Conservation (phyloP, 2,329 filamentous ascomycete species). For the Nannizziopsis barbatae region DNA sequence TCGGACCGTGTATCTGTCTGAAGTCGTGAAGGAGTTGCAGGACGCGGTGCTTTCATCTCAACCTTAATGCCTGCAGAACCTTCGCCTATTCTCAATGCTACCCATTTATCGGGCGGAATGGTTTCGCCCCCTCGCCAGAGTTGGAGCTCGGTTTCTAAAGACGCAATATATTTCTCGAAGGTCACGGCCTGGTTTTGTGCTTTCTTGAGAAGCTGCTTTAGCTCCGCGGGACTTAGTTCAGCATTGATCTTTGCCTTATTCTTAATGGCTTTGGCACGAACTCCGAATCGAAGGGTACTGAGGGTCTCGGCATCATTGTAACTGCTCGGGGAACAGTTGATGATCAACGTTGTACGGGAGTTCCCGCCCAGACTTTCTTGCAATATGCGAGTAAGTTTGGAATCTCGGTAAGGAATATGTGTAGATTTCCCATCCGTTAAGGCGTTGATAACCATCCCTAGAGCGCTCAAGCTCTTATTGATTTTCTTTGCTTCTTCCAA, state of each 20-base stretch:
- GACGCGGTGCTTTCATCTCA: constrained; percentile 36
- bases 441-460: constrained; percentile 98
- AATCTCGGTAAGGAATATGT: constrained; percentile 93
- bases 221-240: constrained; percentile 86
- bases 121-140: constrained; percentile 78
- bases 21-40: constrained; percentile 32
- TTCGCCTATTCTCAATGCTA: constrained; percentile 50
- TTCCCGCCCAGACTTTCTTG: constrained; percentile 97
- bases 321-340: constrained; percentile 97
- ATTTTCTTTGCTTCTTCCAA: constrained; percentile 99
- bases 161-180: constrained; percentile 76
- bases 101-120: constrained; percentile 85
- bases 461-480: constrained; percentile 96
- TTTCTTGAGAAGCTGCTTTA: constrained; percentile 87
- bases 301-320: constrained; percentile 96
- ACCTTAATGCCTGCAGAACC: constrained; percentile 38
- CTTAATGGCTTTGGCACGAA: constrained; percentile 96
- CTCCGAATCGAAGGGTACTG: constrained; percentile 85
- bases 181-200: constrained; percentile 79
- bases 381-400: constrained; percentile 89
- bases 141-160: constrained; percentile 72
- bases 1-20: constrained; percentile 42
- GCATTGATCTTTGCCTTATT: constrained; percentile 99
- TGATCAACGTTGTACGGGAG: constrained; percentile 93
- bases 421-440: constrained; percentile 94